Evolutionary conservation across 306 rosid species (phyloP), one percentile per base, ranked within the genome.

Genomic region (Notholithocarpus densiflorus): DNA sequence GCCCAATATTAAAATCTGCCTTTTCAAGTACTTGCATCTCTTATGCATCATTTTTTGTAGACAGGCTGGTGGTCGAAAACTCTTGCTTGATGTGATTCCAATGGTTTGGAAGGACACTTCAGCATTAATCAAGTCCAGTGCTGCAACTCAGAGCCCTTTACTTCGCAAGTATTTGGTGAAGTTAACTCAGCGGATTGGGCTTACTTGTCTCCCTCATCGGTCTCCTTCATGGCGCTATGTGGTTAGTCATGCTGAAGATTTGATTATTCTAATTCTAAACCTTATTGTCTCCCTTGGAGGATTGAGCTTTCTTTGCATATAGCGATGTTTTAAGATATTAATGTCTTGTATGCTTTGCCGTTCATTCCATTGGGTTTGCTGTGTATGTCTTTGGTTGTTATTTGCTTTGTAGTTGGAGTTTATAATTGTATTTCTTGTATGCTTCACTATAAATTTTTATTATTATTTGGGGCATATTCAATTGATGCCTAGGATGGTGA

Each of bases 81-180:
- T 92, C 84, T 88, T 95, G 89, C 80, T 81, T 76, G 90, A 88
- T 79, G 91, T 85, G 73, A 83, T 86, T 83, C 89, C 94, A 80
- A 56, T 82, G 76, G 93, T 92, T 74, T 95, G 98, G 98, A 89
- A 82, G 82, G 96, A 92, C 82, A 85, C 84, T 55, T 89, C 88
- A 2, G 75, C 77, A 80, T 80, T 95, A 83, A 84, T 88, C 79
- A 92, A 92, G 84, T 95, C 98, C 77, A 79, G 89, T 72, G 84
- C 80, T 79, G 98, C 98, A 21, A 81, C 87, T 80, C 82, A 78
- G 75, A 92, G 93, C 82, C 89, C 94, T 73, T 89, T 95, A 85
- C 97, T 91, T 40, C 96, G 92, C 84, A 95, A 95, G 83, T 90
- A 89, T 88, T 73, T 93, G 81, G 88, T 92, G 92, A 95, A 95